phyloP scores from a whole-genome alignment of 352 stramenopile species.

The Phytophthora tubulina region DNA sequence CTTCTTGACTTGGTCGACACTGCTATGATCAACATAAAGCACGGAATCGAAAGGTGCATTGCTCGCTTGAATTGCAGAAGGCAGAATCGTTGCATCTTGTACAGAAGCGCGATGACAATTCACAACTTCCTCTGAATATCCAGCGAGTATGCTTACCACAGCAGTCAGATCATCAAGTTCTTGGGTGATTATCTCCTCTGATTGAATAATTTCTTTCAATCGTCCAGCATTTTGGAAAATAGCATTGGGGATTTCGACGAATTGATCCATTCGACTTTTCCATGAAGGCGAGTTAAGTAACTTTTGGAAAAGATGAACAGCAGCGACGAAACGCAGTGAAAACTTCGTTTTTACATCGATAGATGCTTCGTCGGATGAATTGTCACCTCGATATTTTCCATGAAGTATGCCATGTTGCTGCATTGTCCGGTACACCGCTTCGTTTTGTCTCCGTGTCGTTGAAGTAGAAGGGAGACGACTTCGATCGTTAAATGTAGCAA shows the following conservation, averaged over 20 bases:
- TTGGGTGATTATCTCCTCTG: not conserved
- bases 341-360: slow-evolving; percentile 1
- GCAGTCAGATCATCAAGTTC: slow-evolving; percentile 11
- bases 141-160: slow-evolving; percentile 18
- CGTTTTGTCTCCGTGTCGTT: slow-evolving; percentile 34
- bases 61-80: slow-evolving; percentile 10
- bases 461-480: not conserved
- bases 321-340: slow-evolving; percentile 38
- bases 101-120: slow-evolving; percentile 29
- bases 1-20: slow-evolving; percentile 2
- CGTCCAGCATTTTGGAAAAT: slow-evolving; percentile 6
- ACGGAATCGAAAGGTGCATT: slow-evolving; percentile 27
- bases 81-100: not conserved
- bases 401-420: slow-evolving; percentile 22
- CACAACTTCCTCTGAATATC: slow-evolving; percentile 38
- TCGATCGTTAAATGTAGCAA: slow-evolving; percentile 20
- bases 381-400: not conserved
- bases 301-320: slow-evolving; percentile 42
- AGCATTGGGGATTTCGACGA: slow-evolving; percentile 7
- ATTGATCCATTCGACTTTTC: slow-evolving; percentile 24
- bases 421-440: slow-evolving; percentile 34
- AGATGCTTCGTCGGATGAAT: not conserved
- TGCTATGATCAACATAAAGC: slow-evolving; percentile 15
- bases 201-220: slow-evolving; percentile 15
- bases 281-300: slow-evolving; percentile 31